These are phyloP conservation scores for Tolypocladium pustulatum DNA, from an alignment of 2,329 filamentous ascomycete genomes.

Conservation along the genomic window DNA sequence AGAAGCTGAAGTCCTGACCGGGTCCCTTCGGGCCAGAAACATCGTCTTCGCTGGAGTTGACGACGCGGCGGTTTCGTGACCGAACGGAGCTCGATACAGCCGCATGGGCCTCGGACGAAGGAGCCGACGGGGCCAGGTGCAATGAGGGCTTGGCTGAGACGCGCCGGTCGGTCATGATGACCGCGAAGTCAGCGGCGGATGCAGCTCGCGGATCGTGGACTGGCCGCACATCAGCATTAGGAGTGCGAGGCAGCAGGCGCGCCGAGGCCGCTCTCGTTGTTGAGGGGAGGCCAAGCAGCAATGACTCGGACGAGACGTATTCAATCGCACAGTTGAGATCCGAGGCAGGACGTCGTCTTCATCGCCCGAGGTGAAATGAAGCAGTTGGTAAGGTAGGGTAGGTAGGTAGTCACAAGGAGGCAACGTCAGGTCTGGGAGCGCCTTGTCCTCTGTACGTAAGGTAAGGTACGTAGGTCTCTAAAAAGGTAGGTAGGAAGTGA, in stretches of 20 bases:
- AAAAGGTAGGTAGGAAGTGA: neutral
- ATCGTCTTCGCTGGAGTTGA: slow-evolving; percentile 18
- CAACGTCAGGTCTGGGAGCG: neutral
- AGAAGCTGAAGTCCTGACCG: slow-evolving; percentile 11
- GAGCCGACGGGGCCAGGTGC: slow-evolving; percentile 34
- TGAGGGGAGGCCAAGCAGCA: neutral
- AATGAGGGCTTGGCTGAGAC: slow-evolving; percentile 19
- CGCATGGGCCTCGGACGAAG: slow-evolving; percentile 30
- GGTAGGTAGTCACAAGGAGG: neutral
- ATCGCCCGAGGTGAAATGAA: neutral
- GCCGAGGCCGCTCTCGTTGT: neutral
- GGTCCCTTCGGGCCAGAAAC: slow-evolving; percentile 21
- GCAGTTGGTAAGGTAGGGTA: neutral
- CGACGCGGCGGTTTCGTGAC: slow-evolving; percentile 39
- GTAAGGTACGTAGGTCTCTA: no score
- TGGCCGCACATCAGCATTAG: slow-evolving; percentile 21
- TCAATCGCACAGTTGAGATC: neutral
- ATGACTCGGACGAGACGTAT: neutral
- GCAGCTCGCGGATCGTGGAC: slow-evolving; percentile 14
- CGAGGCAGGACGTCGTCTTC: neutral
- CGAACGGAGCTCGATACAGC: slow-evolving; percentile 30
- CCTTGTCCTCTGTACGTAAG: neutral
- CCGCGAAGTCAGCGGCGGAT: slow-evolving; percentile 20
- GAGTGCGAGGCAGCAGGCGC: slow-evolving; percentile 3
- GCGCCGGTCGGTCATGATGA: slow-evolving; percentile 25